Evolutionary conservation across 2,329 filamentous ascomycete genomes (phyloP), one percentile per base, ranked within the genome.

Genomic region (Colletotrichum horii): DNA sequence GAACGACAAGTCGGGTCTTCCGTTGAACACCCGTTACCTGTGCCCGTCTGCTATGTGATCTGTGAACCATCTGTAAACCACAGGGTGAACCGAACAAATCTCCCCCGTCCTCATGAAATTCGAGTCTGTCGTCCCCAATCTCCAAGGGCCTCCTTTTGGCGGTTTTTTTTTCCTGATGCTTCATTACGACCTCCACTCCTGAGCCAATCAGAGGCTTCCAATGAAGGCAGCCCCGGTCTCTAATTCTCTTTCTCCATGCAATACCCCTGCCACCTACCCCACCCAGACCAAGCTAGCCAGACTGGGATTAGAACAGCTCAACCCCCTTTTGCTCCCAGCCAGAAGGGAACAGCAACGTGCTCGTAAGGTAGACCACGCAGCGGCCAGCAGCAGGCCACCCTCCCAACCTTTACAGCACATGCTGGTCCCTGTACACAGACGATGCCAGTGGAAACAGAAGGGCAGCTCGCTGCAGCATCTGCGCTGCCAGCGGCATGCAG

Each of bases 91-190:
- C 34, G 56, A 34, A 22, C 72, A 58, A 56, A 66, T 72, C 55
- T 71, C 28, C 48, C 48, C 26, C 15, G 43, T 70, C 61, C 56
- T 66, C 28, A 56, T 12, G 67, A 71, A 74, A 64, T 62, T 24
- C 71, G 58, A 26, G 22, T 62, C 55, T 58, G 71, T 71, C 67
- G 48, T 66, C 69, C 19, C 65, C 70, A 76, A 74, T 76, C 74
- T 76, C 74, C 64, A 76, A 58, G 70, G 58, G 71, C 58, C 74
- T 76, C 70, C 70, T 75, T 76, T 76, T 74, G 65, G 62, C 28
- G 65, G 58, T 64, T 75, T 72, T 74, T 75, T 75, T 73, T 62
- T 52, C 43, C 70, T 73, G 64, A 48, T 74, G 74, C 74, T 76
- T 76, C 70, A 76, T 76, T 74, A 74, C 58, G 74, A 74, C 74